Evolutionary conservation across 202 grass and related monocot genomes (phyloP).

Genomic region (Dendrocalamus latiflorus): DNA sequence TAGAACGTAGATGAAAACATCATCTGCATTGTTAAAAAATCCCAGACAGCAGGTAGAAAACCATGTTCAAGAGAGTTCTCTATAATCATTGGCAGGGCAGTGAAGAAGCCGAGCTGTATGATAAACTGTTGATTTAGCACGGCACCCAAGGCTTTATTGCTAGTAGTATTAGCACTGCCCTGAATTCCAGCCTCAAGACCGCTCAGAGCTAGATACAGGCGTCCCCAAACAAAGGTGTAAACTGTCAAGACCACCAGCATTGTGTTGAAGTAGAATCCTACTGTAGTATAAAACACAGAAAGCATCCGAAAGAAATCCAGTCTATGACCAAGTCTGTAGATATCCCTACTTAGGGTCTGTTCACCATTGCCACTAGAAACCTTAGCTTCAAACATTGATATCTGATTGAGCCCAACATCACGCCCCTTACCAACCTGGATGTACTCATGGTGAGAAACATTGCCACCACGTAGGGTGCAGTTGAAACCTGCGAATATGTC

Average conservation of each 20-base stretch:
- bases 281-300: conserved; percentile 86
- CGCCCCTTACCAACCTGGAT: conserved; percentile 95
- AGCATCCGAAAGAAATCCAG: conserved; percentile 91
- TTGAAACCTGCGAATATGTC: conserved; percentile 98
- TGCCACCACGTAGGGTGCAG: conserved; percentile 89
- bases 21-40: conserved; percentile 95
- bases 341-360: conserved; percentile 90
- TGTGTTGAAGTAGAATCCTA: conserved; percentile 96
- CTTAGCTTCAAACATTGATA: conserved; percentile 98
- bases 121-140: conserved; percentile 85
- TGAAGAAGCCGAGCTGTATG: conserved; percentile 87
- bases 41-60: conserved; percentile 85
- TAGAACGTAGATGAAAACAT: conserved; percentile 82
- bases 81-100: conserved; percentile 87
- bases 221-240: conserved; percentile 88
- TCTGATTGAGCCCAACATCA: conserved; percentile 95
- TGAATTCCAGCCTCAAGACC: conserved; percentile 81
- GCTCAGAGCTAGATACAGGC: conserved; percentile 81
- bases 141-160: conserved; percentile 71
- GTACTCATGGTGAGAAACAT: conserved; percentile 94
- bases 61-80: conserved; percentile 88
- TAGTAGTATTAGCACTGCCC: conserved; percentile 63
- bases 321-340: conserved; percentile 89
- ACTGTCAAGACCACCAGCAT: conserved; percentile 92
- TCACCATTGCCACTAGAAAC: conserved; percentile 95